Evolutionary conservation across 148 eudicot genomes (phyloP).

Genomic region (Selenicereus undatus): DNA sequence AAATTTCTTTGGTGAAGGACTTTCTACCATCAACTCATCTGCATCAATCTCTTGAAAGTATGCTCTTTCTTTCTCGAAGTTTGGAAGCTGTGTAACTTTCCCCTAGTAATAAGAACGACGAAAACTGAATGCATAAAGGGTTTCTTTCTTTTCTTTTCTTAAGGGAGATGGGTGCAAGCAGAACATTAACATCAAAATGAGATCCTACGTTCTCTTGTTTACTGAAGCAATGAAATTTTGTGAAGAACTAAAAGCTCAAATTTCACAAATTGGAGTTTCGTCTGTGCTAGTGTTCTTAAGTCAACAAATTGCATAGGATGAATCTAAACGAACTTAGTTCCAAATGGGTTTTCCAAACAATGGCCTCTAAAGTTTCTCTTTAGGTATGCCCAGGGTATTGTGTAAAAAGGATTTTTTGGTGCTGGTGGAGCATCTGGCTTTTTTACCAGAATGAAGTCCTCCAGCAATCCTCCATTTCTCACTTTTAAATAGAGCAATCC

Average conservation of each 20-base stretch:
- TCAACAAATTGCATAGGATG: not conserved
- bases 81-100: conserved; percentile 46
- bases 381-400: too few species aligned
- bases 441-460: too few species aligned
- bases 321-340: not conserved
- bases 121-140: not conserved
- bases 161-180: not conserved
- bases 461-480: too few species aligned
- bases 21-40: conserved; percentile 84
- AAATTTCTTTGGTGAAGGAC: conserved; percentile 85
- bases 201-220: not conserved
- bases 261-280: not conserved
- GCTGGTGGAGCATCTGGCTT: too few species aligned
- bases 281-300: not conserved
- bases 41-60: conserved; percentile 88
- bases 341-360: not conserved
- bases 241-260: not conserved
- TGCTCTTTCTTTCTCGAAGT: conserved; percentile 75
- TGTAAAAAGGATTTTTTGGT: too few species aligned
- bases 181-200: not conserved
- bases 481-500: too few species aligned
- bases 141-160: not conserved
- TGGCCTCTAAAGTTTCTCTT: not conserved
- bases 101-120: conserved; percentile 38
- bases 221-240: not conserved